These are phyloP conservation scores for Hypoxylon sp. DNA, from an alignment of 2,329 filamentous ascomycete genomes.

Conservation along the genomic window DNA sequence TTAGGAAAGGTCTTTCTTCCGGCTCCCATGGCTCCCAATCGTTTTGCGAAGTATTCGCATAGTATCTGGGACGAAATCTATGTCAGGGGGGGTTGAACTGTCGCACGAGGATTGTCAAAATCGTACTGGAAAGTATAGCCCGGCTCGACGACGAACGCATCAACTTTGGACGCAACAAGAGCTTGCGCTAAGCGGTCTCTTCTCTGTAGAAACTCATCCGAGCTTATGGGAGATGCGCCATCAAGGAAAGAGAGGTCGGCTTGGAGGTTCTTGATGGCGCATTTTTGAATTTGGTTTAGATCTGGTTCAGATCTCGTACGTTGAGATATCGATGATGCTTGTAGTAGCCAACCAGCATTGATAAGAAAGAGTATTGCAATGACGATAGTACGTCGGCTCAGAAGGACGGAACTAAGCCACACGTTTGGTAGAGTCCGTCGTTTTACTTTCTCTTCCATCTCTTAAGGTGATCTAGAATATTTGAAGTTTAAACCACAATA, in stretches of 20 bases:
- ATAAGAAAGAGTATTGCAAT: constrained; percentile 1
- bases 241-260: constrained; percentile 61
- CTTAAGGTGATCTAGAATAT: too few relatives aligned
- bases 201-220: constrained; percentile 62
- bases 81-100: too few relatives aligned
- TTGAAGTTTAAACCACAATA: too few relatives aligned
- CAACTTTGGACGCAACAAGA: constrained; percentile 58
- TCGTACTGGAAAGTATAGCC: constrained; percentile 68
- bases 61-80: constrained; percentile 52
- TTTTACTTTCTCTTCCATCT: constrained; percentile 5
- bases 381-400: neutral
- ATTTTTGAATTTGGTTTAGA: constrained; percentile 46
- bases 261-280: constrained; percentile 61
- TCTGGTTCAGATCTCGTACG: constrained; percentile 6
- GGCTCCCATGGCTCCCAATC: constrained; percentile 74
- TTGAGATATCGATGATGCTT: constrained; percentile 2
- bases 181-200: constrained; percentile 65
- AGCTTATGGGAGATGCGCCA: constrained; percentile 55
- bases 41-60: constrained; percentile 66
- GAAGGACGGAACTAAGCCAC: neutral
- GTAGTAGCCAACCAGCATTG: constrained; percentile 6
- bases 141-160: constrained; percentile 70
- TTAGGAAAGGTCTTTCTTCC: constrained; percentile 69
- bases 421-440: neutral
- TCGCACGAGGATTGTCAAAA: neutral